Base-by-base conservation (phyloP, 768 basidiomycete species). In the Mycena belliarum region DNA sequence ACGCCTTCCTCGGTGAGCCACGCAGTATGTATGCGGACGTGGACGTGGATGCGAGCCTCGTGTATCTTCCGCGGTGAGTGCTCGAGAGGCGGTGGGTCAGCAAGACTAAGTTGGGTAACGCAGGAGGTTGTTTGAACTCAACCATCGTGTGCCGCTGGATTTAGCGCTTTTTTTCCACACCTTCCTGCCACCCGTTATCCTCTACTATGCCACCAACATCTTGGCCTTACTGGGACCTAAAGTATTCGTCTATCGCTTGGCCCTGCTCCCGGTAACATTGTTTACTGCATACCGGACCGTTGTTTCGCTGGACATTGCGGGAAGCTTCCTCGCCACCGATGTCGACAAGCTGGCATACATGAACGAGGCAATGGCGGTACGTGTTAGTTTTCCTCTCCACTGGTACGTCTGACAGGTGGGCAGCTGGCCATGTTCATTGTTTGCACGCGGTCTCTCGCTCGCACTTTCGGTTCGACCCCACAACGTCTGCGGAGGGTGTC, bases 121-220 rank as follows among this genome's bases (percentile, higher is more conserved):
- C 33, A 14, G 33, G 16, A 35, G 4, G 14, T 35, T 6, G 33
- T 38, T 52, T 33, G 45, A 59, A 37, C 57, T 55, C 24, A 32
- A 23, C 40, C 40, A 41, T 8, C 40, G 40, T 41, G 21, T 41
- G 8, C 21, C 40, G 21, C 14, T 41, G 21, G 15, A 23, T 12
- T 23, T 41, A 7, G 49, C 26, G 29, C 40, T 23, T 33, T 54
- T 32, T 28, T 55, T 11, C 23, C 38, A 44, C 33, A 33, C 41
- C 3, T 61, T 61, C 28, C 12, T 57, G 6, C 60, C 43, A 23
- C 49, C 55, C 29, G 60, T 57, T 24, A 24, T 20, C 37, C 43
- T 63, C 6, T 83, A 80, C 68, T 83, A 81, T 72, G 69, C 64
- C 12, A 80, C 81, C 52, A 84, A 84, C 14, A 66, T 83, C 32